A percentile compares a stretch with the other conserved stretches of the same genome.
phyloP scores from a whole-genome alignment of 73 alveolate genomes.

The Durusdinium trenchii region DNA sequence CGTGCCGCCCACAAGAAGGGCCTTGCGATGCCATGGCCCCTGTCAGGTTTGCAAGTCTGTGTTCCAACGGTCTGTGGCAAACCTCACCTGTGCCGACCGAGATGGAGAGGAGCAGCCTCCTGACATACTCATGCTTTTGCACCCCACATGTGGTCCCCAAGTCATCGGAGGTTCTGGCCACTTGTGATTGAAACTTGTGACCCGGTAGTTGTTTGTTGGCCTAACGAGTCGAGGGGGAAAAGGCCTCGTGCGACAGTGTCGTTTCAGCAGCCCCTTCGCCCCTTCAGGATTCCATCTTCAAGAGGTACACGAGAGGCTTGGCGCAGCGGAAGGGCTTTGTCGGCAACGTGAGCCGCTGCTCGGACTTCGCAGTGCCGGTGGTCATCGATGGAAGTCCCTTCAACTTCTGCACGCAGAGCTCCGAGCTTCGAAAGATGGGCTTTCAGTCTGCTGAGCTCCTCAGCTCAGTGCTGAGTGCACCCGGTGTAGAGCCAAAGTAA shows the following conservation, averaged over 20 bases:
- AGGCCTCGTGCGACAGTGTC: too few relatives aligned
- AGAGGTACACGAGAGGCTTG: not conserved
- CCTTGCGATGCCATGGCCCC: too few relatives aligned
- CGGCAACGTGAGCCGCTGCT: conserved; percentile 5
- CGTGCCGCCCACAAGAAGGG: too few relatives aligned
- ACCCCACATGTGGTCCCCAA: too few relatives aligned
- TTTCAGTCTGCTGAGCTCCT: conserved; percentile 59
- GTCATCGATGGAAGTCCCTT: conserved; percentile 19
- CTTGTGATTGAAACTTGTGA: too few relatives aligned
- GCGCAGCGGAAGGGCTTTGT: conserved; percentile 2
- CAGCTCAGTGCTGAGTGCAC: not conserved
- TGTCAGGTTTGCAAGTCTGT: not conserved
- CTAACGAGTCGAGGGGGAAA: too few relatives aligned
- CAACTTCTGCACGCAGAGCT: conserved; percentile 37
- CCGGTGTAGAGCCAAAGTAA: too few relatives aligned
- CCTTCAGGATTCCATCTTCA: not conserved
- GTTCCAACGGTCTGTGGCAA: not conserved
- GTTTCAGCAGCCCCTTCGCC: not conserved
- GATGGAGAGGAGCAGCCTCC: too few relatives aligned
- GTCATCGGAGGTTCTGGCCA: too few relatives aligned
- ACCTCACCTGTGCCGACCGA: not conserved
- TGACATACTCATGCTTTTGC: too few relatives aligned
- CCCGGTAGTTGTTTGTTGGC: too few relatives aligned
- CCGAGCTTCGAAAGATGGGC: conserved; percentile 49
- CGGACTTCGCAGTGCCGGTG: conserved; percentile 4